Evolutionary conservation across 305 asterid species (phyloP), one percentile per base, ranked within the genome.

Genomic region (Solanum hybrid): DNA sequence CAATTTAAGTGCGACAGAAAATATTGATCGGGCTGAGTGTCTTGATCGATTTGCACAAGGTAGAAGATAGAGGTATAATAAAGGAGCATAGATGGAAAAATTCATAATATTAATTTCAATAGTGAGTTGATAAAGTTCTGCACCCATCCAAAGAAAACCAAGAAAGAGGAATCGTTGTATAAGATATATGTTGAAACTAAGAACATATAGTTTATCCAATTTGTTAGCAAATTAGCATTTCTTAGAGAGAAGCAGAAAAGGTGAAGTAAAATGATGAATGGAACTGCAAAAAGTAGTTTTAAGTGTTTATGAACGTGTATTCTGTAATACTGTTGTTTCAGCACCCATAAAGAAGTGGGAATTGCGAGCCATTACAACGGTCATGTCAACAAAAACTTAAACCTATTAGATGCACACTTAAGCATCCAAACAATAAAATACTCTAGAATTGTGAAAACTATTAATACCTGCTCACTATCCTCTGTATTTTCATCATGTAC

Each of bases 381-480:
- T 40, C n/a, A n/a, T 79, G 85, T 37, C 85, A 20, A 35, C 32
- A 79, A 10, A 79, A 35, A 36, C 42, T 79, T 24, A 38, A 24
- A 79, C 22, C 64, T 79, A 37, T 79, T 37, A 38, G n/a, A 79
- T 79, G 66, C 35, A 79, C 86, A 37, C 32, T 24, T 38, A 79
- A 79, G 26, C 24, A 81, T 26, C 6, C 16, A 27, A 34, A 40
- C 26, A 42, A 14, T 42, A 81, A 24, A 81, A 81, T 22, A 40
- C 69, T 14, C 22, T 13, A 26, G 16, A 26, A 8, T 20, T 78
- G 12, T 5, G 24, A 79, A 40, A 81, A 42, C 35, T 40, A 81
- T 27, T 81, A 81, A 38, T 85, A 97, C 96, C 95, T 94, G 96
- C 89, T 60, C 97, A 87, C 96, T 95, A 90, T 92, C 97, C 13